Evolutionary conservation across 202 grass and related monocot genomes (phyloP).

Genomic region (Dendrocalamus latiflorus): DNA sequence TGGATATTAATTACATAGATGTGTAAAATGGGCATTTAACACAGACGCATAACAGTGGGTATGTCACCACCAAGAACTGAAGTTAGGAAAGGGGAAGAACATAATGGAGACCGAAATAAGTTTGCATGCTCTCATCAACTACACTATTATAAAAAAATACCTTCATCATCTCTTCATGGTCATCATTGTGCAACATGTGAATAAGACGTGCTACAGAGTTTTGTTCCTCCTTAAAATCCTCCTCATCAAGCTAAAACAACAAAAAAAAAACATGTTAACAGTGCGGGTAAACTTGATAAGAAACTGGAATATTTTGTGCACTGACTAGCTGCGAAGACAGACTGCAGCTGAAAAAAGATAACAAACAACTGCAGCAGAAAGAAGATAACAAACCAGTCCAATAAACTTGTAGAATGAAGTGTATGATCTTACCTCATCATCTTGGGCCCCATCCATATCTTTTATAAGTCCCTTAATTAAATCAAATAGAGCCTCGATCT

Average conservation of each 20-base stretch:
- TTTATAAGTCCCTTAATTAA: conserved; percentile 96
- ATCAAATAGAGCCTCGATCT: conserved; percentile 87
- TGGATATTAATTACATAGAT: background rate
- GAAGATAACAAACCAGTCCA: background rate
- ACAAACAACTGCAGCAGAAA: too few relatives aligned
- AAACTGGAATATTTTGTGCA: too few relatives aligned
- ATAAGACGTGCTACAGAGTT: conserved; percentile 96
- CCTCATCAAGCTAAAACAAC: conserved; percentile 78
- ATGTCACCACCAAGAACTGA: background rate
- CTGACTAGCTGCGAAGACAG: conserved; percentile 1
- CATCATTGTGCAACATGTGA: conserved; percentile 97
- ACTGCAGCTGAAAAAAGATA: too few relatives aligned
- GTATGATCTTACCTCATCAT: conserved; percentile 64
- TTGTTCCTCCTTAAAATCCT: conserved; percentile 99
- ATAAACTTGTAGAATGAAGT: conserved; percentile 2
- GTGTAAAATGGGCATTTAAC: background rate
- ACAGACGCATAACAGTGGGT: background rate
- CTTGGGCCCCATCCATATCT: conserved; percentile 77
- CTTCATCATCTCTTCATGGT: conserved; percentile 98
- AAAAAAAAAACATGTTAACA: conserved; percentile 15
- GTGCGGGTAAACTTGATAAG: background rate
- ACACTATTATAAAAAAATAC: conserved; percentile 41
- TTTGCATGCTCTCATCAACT: conserved; percentile 12
- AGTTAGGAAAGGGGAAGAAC: background rate
- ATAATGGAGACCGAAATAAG: background rate